Evolutionary conservation across 768 basidiomycete species (phyloP).

Genomic region (Paxillus involutus): DNA sequence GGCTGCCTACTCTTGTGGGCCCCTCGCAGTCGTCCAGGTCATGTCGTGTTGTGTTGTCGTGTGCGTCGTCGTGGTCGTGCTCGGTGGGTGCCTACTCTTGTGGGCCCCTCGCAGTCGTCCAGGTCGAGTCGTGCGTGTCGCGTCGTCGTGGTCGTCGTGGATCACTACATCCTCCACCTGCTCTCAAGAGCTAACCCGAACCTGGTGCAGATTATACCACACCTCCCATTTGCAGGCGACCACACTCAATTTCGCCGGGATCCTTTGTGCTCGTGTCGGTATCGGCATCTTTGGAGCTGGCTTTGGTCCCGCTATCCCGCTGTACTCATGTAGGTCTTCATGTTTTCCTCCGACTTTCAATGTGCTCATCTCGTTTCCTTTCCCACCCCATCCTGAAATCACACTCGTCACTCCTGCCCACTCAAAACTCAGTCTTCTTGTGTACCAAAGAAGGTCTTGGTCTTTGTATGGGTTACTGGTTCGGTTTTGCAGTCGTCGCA

Average conservation of each 20-base stretch:
- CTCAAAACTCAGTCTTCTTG: slow-evolving; percentile 56
- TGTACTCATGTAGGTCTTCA: slow-evolving; percentile 66
- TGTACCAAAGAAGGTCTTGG: slow-evolving; percentile 78
- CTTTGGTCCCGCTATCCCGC: slow-evolving; percentile 74
- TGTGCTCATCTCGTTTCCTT: background rate
- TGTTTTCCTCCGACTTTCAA: background rate
- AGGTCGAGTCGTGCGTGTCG: too few species aligned
- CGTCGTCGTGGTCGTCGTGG: too few species aligned
- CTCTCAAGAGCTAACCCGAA: background rate
- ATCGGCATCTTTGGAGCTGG: slow-evolving; percentile 77
- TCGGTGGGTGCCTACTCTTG: too few species aligned
- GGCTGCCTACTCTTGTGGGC: too few species aligned
- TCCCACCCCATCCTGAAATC: background rate
- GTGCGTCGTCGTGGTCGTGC: too few species aligned
- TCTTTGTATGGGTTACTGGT: slow-evolving; percentile 78
- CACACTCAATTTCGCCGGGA: slow-evolving; percentile 56
- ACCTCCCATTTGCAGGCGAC: slow-evolving; percentile 44
- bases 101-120: too few species aligned
- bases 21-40: too few species aligned
- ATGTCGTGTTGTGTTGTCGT: too few species aligned
- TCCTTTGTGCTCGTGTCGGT: slow-evolving; percentile 57
- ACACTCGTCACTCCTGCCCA: background rate
- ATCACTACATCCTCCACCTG: background rate
- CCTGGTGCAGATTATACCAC: background rate
- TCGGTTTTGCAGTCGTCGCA: slow-evolving; percentile 80